Base-by-base conservation (phyloP, 1,139 yeast genomes). In the Sugiyamaella novakii region DNA sequence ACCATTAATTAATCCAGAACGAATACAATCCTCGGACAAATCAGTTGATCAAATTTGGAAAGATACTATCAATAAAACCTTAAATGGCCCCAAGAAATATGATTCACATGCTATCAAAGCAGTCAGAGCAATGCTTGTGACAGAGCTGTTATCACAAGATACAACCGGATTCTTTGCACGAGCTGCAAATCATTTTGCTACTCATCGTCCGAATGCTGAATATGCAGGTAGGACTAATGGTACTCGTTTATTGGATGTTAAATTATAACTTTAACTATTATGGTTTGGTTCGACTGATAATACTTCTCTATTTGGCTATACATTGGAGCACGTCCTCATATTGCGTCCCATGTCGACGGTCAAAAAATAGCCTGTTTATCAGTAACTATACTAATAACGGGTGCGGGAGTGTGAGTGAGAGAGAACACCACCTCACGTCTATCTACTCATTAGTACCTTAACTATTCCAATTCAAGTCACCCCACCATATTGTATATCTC, bases 31-130 rank as follows among this genome's bases (percentile, higher is more conserved):
- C 3, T 46, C 51, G 3, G 37, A 46, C 29, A 46, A 34, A 6
- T 47, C 57, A 5, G 43, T 46, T 3, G 55, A 54, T 11, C 53
- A 49, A 2, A 50, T 58, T 2, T 61, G 62, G 60, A 43, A 53
- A 14, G 40, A 47, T 6, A 52, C 61, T 2, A 54, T 60, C 8
- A 47, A 53, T 2, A 40, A 39, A 28, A 55, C 58, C 11, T 46
- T 60, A 12, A 42, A 46, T n/a, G 57, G 60, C 2, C 52, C 53
- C 2, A 36, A 50, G 21, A 46, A 49, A 11, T 43, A 45, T 40
- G 66, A 63, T 36, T 45, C 55, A 7, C 66, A 62, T 40, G 54
- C 54, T 24, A 52, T 60, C 36, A 63, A 63, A 44, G 66, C 62
- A 2, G 54, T 59, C 11, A 45, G 67, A 15, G 60, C 65, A 2